A percentile compares a stretch with the other conserved stretches of the same genome.
Evolutionary conservation across 257 asterid species (phyloP).

Genomic region (Solanum sparsipilum): DNA sequence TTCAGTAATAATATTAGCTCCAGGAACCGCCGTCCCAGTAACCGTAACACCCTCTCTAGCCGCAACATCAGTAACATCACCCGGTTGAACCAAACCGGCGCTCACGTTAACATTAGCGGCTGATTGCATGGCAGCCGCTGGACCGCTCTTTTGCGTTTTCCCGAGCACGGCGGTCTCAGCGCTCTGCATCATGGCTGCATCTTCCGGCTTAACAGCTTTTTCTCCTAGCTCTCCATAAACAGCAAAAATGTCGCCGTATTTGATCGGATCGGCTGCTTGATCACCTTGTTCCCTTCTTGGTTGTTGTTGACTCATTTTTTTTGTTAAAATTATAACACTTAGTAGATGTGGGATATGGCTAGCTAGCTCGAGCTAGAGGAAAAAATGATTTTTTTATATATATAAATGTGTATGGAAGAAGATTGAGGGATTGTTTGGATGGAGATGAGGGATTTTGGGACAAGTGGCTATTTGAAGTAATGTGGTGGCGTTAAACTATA

Average conservation of each 20-base stretch:
- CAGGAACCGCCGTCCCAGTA: slow-evolving; percentile 30
- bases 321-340: not conserved
- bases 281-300: slow-evolving; percentile 19
- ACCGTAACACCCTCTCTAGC: slow-evolving; percentile 33
- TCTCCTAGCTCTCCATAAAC: slow-evolving; percentile 46
- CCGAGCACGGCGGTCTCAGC: slow-evolving; percentile 47
- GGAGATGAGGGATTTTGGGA: not conserved
- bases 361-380: not conserved
- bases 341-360: not conserved
- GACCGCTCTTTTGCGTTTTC: slow-evolving; percentile 39
- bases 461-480: not conserved
- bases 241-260: slow-evolving; percentile 46
- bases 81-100: slow-evolving; percentile 42
- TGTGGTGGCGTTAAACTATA: not conserved
- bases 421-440: not conserved
- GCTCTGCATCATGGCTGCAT: slow-evolving; percentile 66
- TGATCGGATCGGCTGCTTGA: slow-evolving; percentile 26
- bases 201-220: slow-evolving; percentile 45
- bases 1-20: slow-evolving; percentile 44
- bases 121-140: slow-evolving; percentile 56
- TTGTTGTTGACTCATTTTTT: slow-evolving; percentile 46
- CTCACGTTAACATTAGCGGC: slow-evolving; percentile 45
- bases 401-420: not conserved
- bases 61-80: slow-evolving; percentile 26
- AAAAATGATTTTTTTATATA: not conserved